Base-by-base conservation (phyloP, 345 rosid genomes). In the Citrus medica region DNA sequence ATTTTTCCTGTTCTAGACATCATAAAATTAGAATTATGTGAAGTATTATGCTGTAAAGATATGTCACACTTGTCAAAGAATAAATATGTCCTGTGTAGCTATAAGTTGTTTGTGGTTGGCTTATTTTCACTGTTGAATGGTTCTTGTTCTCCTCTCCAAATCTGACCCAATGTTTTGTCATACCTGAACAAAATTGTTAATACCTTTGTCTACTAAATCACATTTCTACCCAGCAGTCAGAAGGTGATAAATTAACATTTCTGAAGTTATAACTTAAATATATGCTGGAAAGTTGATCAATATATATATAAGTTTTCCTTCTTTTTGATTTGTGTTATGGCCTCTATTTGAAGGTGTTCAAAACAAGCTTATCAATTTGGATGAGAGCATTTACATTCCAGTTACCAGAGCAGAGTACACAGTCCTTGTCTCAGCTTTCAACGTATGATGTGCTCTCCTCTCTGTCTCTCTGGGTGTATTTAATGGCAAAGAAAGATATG, bases 351-450 rank as follows among this genome's bases (percentile, higher is more conserved):
- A 78, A 93, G 98, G 92, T 86, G 96, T 95, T 76, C 99, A 93
- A 84, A 93, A 92, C 87, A 91, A 85, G 89, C 89, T 89, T 77
- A 35, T 86, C 77, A 95, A 92, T 80, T 17, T 92, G 81, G 97
- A 95, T 59, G 97, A 95, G 78, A 93, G 71, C 82, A 91, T 95
- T 69, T 90, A 90, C 71, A 92, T 95, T 83, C 98, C 98, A 3
- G 65, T 93, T 76, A 92, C 92, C 35, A 90, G 84, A 79, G 99
- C 91, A 28, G 99, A 95, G 86, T 91, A 79, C 75, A 79, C 98
- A 14, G 92, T 92, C 85, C 92, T 95, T 53, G 56, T 81, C 66
- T 85, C 96, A 8, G 96, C 94, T 65, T 92, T 92, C 88, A 90
- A 82, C 37, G 99, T 95, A 78, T 61, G 90, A 67, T 81, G 75